Evolutionary conservation across 106 monocot species (phyloP), one percentile per base, ranked within the genome.

Genomic region (Hemerocallis citrina): DNA sequence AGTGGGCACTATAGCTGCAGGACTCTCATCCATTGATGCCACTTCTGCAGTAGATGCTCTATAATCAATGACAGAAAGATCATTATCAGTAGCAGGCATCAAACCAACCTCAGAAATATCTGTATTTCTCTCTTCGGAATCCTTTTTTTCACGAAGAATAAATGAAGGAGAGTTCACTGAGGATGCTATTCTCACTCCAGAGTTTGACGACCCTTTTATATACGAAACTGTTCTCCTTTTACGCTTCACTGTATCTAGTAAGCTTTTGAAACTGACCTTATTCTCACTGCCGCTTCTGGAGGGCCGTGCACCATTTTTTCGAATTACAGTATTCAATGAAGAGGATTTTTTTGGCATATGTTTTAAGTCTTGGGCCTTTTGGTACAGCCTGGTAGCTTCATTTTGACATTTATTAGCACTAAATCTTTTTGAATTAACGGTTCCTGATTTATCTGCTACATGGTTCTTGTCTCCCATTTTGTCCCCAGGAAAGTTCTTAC

Each of bases 201-300:
- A 64, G 30, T 6, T 38, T 52, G 37, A 50, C 52, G 35, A n/a
- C 39, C 24, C 28, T 16, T 55, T 24, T 46, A 59, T 67, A 25
- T 41, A 11, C 60, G 40, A 58, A 60, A 50, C 59, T 20, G 75
- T 67, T 71, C 75, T 57, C 42, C 37, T 71, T 32, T 65, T 72
- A 55, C 63, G 59, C 59, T 71, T 76, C 56, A 45, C 63, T 33
- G 61, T 57, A 74, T 61, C 60, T 50, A 76, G 38, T 29, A 57
- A 57, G 61, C 71, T 81, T 34, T 72, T 52, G 6, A 69, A 49
- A 55, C 57, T 63, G 38, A 50, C 31, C 51, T 48, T 61, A 16
- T 29, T 31, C 33, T 32, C 57, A 50, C 37, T 54, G 44, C 34
- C 43, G 48, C 72, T 42, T 34, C 41, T 55, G 22, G 62, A 74